Evolutionary conservation across 805 yeast species (phyloP).

Genomic region (Metschnikowia koreensis): DNA sequence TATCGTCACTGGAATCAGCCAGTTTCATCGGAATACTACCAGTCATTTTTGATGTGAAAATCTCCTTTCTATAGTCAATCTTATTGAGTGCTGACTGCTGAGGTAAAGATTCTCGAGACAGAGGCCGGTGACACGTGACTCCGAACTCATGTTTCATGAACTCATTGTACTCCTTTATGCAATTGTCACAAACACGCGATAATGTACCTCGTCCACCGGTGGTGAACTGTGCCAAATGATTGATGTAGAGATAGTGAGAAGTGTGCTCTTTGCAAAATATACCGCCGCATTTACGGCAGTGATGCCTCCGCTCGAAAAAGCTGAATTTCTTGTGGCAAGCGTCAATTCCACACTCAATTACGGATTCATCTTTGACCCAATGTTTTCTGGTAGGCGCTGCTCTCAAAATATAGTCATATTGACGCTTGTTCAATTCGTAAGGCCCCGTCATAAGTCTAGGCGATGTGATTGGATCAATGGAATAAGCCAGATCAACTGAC

Average conservation of each 20-base stretch:
- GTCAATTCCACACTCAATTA: slow-evolving; percentile 56
- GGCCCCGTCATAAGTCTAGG: slow-evolving; percentile 14
- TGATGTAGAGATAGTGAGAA: slow-evolving; percentile 52
- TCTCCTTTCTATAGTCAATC: slow-evolving; percentile 11
- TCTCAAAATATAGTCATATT: slow-evolving; percentile 28
- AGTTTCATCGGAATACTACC: slow-evolving; percentile 3
- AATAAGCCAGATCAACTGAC: slow-evolving; percentile 32
- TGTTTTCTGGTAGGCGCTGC: slow-evolving; percentile 57
- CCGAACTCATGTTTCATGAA: slow-evolving; percentile 45
- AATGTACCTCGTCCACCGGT: slow-evolving; percentile 67
- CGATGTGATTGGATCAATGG: slow-evolving; percentile 26
- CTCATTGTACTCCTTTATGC: slow-evolving; percentile 60
- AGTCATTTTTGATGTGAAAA: slow-evolving; percentile 7
- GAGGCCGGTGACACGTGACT: slow-evolving; percentile 16
- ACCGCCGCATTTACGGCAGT: slow-evolving; percentile 83
- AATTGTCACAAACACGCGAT: slow-evolving; percentile 67
- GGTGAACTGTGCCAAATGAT: slow-evolving; percentile 59
- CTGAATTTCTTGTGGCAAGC: slow-evolving; percentile 67
- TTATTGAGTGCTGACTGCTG: slow-evolving; percentile 5
- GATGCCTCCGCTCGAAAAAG: slow-evolving; percentile 76
- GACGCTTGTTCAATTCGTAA: slow-evolving; percentile 16
- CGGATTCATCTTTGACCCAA: slow-evolving; percentile 72
- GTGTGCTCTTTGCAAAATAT: slow-evolving; percentile 72
- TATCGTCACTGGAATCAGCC: slow-evolving; percentile 10
- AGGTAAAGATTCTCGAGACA: slow-evolving; percentile 11